A percentile compares a stretch with the other conserved stretches of the same genome.
These are phyloP conservation scores for Vigna radiata DNA, from an alignment of 306 rosid species.

Conservation along the genomic window DNA sequence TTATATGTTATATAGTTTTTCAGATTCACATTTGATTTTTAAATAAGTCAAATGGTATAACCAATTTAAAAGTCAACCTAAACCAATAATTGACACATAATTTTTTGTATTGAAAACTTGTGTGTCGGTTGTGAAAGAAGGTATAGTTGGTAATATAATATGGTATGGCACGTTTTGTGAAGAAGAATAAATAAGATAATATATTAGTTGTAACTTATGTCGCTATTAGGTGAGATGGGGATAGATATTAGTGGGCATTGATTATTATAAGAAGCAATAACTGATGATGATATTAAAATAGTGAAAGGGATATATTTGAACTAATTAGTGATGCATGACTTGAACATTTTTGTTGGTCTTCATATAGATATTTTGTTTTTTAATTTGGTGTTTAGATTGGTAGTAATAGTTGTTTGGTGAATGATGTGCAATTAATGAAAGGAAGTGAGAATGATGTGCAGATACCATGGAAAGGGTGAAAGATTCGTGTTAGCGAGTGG, in stretches of 20 bases:
- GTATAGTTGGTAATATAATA: too few species aligned
- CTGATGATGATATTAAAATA: background rate
- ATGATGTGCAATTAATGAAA: too few species aligned
- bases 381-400: too few species aligned
- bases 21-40: too few species aligned
- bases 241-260: background rate
- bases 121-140: too few species aligned
- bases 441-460: too few species aligned
- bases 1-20: too few species aligned
- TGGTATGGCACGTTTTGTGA: background rate
- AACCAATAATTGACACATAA: too few species aligned
- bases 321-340: background rate
- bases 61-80: too few species aligned
- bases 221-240: background rate
- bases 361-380: background rate
- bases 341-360: background rate
- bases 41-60: too few species aligned
- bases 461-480: conserved; percentile 78
- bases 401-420: too few species aligned
- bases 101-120: too few species aligned
- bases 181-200: background rate
- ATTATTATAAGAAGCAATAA: conserved; percentile 17
- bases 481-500: conserved; percentile 77
- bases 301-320: conserved; percentile 24
- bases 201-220: conserved; percentile 1